Conservation (phyloP, 768 basidiomycete genomes). For the Russula emetica region DNA sequence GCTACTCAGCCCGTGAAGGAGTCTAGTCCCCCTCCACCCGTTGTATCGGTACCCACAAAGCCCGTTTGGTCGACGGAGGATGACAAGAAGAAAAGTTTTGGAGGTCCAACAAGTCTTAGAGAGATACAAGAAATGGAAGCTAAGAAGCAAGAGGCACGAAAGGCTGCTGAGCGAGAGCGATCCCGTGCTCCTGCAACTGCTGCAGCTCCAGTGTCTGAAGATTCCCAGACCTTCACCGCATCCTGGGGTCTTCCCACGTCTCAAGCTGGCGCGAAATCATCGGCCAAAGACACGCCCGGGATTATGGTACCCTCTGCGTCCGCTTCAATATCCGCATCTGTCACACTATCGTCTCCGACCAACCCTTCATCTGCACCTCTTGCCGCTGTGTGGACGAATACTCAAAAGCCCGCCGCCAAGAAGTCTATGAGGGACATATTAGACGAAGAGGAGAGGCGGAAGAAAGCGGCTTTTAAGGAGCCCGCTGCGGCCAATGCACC, state of each 20-base stretch:
- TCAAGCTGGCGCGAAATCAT: slow-evolving; percentile 49
- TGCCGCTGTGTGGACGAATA: slow-evolving; percentile 71
- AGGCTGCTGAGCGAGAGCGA: slow-evolving; percentile 66
- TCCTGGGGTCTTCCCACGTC: slow-evolving; percentile 88
- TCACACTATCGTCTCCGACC: slow-evolving; percentile 31
- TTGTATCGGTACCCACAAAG: slow-evolving; percentile 39
- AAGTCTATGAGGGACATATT: slow-evolving; percentile 99
- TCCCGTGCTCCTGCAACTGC: slow-evolving; percentile 54
- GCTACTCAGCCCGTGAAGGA: slow-evolving; percentile 25
- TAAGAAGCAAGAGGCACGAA: slow-evolving; percentile 73
- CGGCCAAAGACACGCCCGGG: slow-evolving; percentile 36
- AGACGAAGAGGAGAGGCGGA: slow-evolving; percentile 90
- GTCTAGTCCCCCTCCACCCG: slow-evolving; percentile 29
- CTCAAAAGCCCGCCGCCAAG: slow-evolving; percentile 55
- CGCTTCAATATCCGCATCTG: slow-evolving; percentile 34
- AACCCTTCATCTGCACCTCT: slow-evolving; percentile 29
- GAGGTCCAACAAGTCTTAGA: slow-evolving; percentile 62
- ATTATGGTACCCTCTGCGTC: slow-evolving; percentile 43
- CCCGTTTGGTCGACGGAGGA: slow-evolving; percentile 67
- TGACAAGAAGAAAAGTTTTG: slow-evolving; percentile 54
- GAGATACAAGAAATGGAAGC: slow-evolving; percentile 95
- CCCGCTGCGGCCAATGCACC: slow-evolving; percentile 46
- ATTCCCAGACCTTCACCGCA: slow-evolving; percentile 56
- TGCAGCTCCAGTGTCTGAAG: slow-evolving; percentile 44
- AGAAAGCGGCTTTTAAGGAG: slow-evolving; percentile 53